Conservation (phyloP, 495 filamentous ascomycete genomes). For the Daldinia grandis region DNA sequence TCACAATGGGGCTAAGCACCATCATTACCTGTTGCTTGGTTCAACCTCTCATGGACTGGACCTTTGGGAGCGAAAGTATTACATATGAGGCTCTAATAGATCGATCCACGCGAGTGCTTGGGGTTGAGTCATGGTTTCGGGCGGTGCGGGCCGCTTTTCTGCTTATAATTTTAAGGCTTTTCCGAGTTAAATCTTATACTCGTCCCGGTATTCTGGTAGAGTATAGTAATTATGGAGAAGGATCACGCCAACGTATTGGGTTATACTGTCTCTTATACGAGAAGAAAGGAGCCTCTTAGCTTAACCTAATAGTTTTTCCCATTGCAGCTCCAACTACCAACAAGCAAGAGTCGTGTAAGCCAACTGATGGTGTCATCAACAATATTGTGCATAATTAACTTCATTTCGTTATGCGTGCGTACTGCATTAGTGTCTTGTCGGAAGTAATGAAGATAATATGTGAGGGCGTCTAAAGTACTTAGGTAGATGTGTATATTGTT, state of each 20-base stretch:
- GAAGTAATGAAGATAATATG: slow-evolving; percentile 19
- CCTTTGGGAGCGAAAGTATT: neutral
- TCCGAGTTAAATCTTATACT: neutral
- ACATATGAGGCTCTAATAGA: slow-evolving; percentile 9
- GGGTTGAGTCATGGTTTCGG: slow-evolving; percentile 24
- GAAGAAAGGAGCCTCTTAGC: neutral
- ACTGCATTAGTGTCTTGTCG: slow-evolving; percentile 26
- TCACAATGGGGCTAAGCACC: neutral
- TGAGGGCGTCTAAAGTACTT: slow-evolving; percentile 2
- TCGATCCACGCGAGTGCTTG: slow-evolving; percentile 23
- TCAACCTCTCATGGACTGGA: neutral
- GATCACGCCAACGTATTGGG: slow-evolving; percentile 1
- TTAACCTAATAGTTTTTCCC: neutral
- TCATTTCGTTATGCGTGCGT: slow-evolving; percentile 10
- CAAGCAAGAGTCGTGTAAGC: slow-evolving; percentile 13
- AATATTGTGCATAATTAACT: neutral
- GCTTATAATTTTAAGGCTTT: slow-evolving; percentile 3
- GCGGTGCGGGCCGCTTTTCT: slow-evolving; percentile 37
- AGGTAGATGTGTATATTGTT: neutral
- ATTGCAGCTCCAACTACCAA: slow-evolving; percentile 22
- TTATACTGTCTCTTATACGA: slow-evolving; percentile 5
- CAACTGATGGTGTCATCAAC: slow-evolving; percentile 24
- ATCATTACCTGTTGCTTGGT: neutral
- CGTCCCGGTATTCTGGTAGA: slow-evolving; percentile 23
- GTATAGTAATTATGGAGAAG: neutral